These are phyloP conservation scores for Ceratocystis cubensis DNA, from an alignment of 2,329 filamentous ascomycete species.

Conservation along the genomic window DNA sequence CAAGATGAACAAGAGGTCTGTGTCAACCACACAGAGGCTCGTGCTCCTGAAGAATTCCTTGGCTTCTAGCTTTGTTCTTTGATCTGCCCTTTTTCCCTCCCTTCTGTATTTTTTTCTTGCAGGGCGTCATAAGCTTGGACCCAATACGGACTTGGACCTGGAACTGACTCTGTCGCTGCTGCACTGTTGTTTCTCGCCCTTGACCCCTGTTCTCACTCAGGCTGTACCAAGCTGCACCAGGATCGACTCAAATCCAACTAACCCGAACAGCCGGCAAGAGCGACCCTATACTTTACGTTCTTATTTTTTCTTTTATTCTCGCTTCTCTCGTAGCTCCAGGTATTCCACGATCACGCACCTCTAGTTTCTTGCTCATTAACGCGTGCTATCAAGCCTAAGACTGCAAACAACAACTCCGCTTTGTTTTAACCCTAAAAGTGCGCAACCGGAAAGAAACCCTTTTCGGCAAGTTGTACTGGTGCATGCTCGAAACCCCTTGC, in stretches of 20 bases:
- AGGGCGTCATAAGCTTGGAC: neutral
- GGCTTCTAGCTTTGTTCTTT: constrained; percentile 1
- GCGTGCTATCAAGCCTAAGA: too few species aligned
- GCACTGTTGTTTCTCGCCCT: neutral
- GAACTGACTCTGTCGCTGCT: constrained; percentile 1
- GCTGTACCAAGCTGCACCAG: neutral
- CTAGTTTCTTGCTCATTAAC: too few species aligned
- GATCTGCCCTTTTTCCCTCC: neutral
- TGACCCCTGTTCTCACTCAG: neutral
- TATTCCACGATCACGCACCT: too few species aligned
- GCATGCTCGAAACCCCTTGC: neutral
- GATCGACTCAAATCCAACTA: neutral
- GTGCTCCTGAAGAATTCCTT: neutral
- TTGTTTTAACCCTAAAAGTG: neutral
- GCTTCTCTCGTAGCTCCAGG: too few species aligned
- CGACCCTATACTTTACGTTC: neutral
- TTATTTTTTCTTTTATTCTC: too few species aligned
- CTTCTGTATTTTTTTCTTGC: neutral
- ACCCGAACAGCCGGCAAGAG: neutral
- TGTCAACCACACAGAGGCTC: neutral
- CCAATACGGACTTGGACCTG: neutral
- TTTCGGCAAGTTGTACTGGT: neutral
- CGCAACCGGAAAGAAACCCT: neutral
- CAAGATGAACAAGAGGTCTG: neutral
- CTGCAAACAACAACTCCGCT: neutral